Base-by-base conservation (phyloP, 1,284 basidiomycete genomes). In the Singerocomus inundabilis region DNA sequence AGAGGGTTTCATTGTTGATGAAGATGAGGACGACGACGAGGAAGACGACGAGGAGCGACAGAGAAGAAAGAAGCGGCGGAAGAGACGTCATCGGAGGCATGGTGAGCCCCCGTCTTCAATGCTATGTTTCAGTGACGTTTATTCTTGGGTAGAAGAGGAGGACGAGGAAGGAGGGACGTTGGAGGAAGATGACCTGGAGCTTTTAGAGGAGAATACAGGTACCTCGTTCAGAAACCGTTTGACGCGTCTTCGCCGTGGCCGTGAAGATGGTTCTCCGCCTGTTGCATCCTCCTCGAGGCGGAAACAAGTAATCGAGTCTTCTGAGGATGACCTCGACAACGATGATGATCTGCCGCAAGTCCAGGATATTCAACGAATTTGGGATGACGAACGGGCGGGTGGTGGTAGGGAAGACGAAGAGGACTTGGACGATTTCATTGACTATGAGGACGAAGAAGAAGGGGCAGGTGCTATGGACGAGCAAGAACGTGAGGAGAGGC, bases 141-240 rank as follows among this genome's bases (percentile, higher is more conserved):
- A 67, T 35, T 43, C 44, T 57, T n/a, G 26, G 8, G 41, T 47
- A 63, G 53, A 59, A 54, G 78, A 78, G 44, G 80, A 82, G 50
- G 82, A 87, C 5, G 82, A 87, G 13, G 84, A 86, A 52, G 90
- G 21, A 21, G 21, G 21, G 21, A 21, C 77, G n/a, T 74, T 98
- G 38, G 94, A 97, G 58, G 96, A 98, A 48, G 97, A 99, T 63
- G 97, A 99, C 65, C 72, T 99, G 47, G 95, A 96, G 46, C 79
- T 99, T 9, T 70, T 99, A 21, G 91, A 92, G 63, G 97, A 99
- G 76, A 99, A 98, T 61, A 93, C 93, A 4, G 94, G 96, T 9
- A 79, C 81, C 18, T 77, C 80, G 4, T 84, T 83, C 70, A 80
- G 77, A 62, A 78, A 74, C 60, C 81, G 78, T 61, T 74, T 92